Evolutionary conservation across 2,329 filamentous ascomycete genomes (phyloP).

Genomic region (Hysterium pulicare): DNA sequence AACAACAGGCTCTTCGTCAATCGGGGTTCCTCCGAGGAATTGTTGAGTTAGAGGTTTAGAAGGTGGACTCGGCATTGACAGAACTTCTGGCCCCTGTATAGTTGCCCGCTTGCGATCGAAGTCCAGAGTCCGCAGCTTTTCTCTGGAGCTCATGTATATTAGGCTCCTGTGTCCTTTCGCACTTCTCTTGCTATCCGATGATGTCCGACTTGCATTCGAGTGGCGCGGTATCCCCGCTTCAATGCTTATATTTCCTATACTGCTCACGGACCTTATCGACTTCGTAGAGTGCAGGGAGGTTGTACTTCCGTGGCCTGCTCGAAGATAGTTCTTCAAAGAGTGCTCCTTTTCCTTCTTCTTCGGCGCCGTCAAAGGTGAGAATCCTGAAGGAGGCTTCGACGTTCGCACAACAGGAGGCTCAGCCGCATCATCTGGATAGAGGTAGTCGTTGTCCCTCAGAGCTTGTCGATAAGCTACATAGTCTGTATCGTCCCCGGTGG

Average conservation of each 20-base stretch:
- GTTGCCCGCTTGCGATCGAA: constrained; percentile 57
- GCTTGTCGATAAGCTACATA: constrained; percentile 63
- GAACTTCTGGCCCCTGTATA: constrained; percentile 41
- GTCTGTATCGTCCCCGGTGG: constrained; percentile 60
- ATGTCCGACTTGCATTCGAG: constrained; percentile 31
- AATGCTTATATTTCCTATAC: constrained; percentile 42
- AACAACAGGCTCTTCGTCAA: constrained; percentile 34
- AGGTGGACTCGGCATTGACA: constrained; percentile 23
- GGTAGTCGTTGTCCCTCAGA: constrained; percentile 46
- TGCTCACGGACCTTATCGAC: constrained; percentile 32
- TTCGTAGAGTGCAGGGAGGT: constrained; percentile 34
- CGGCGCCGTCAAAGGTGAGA: constrained; percentile 66
- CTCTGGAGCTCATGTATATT: constrained; percentile 72
- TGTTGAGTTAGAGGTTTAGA: constrained; percentile 23
- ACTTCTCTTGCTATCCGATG: constrained; percentile 34
- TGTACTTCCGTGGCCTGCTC: constrained; percentile 35
- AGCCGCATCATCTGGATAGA: constrained; percentile 56
- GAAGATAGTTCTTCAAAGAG: constrained; percentile 60
- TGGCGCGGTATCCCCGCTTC: constrained; percentile 29
- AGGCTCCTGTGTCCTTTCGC: constrained; percentile 51
- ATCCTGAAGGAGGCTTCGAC: constrained; percentile 74
- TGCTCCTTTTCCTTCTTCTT: constrained; percentile 41
- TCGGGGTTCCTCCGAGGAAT: constrained; percentile 33
- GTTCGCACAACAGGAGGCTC: constrained; percentile 74
- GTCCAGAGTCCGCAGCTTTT: constrained; percentile 62